phyloP scores from a whole-genome alignment of 139 green algal genomes.

The Haematococcus sp. region DNA sequence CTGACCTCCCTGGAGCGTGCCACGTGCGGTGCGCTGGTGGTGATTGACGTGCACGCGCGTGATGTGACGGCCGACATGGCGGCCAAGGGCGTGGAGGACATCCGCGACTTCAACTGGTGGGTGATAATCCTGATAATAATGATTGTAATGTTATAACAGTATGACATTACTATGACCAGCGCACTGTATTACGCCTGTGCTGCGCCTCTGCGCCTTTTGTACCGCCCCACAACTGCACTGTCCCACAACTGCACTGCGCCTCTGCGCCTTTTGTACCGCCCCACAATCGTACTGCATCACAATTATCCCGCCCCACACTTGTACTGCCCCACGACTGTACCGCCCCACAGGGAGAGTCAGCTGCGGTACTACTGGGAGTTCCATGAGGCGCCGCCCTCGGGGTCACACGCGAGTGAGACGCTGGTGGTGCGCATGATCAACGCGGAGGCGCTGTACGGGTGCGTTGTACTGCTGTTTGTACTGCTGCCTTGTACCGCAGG shows the following conservation, averaged over 20 bases:
- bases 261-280: no score
- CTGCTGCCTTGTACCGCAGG: background rate
- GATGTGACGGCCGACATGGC: conserved; percentile 59
- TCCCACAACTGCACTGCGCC: no score
- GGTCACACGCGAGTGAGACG: conserved; percentile 57
- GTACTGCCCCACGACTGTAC: background rate
- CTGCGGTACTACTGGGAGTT: conserved; percentile 76
- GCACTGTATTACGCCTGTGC: no score
- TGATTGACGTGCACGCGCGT: conserved; percentile 71
- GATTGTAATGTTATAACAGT: no score
- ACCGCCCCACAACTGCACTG: no score
- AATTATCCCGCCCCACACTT: no score
- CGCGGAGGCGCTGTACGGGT: conserved; percentile 61
- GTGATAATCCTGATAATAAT: no score
- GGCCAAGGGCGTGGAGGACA: conserved; percentile 55
- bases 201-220: no score
- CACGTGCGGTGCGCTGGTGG: conserved; percentile 63
- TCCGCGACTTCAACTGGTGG: conserved; percentile 75
- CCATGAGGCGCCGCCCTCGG: conserved; percentile 64
- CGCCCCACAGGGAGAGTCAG: conserved; percentile 44
- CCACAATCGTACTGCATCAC: no score
- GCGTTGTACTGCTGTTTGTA: background rate
- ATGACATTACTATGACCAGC: no score
- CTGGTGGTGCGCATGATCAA: conserved; percentile 70
- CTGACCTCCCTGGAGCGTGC: conserved; percentile 57